Conservation (phyloP, 169 alveolate genomes). For the Toxoplasma gondii region DNA sequence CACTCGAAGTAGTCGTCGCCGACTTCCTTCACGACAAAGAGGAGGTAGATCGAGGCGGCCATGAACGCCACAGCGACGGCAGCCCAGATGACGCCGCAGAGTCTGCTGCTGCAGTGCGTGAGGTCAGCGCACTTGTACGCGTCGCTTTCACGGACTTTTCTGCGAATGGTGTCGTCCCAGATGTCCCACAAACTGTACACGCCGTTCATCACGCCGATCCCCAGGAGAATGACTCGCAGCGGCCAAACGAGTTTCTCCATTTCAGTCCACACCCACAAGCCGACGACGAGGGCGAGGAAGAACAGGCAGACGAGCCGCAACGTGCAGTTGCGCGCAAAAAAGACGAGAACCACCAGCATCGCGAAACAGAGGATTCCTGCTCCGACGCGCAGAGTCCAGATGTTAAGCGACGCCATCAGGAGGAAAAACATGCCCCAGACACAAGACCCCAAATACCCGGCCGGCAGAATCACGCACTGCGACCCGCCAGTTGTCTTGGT, state of each 20-base stretch:
- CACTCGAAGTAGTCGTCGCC: slow-evolving; percentile 55
- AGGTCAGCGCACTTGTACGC: slow-evolving; percentile 76
- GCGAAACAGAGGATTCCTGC: slow-evolving; percentile 74
- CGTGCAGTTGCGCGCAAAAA: slow-evolving; percentile 74
- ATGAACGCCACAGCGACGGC: slow-evolving; percentile 68
- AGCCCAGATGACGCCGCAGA: slow-evolving; percentile 79
- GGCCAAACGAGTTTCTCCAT: slow-evolving; percentile 72
- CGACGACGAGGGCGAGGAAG: slow-evolving; percentile 66
- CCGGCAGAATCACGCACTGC: slow-evolving; percentile 74
- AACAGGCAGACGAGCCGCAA: slow-evolving; percentile 72
- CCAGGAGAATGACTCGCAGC: slow-evolving; percentile 72
- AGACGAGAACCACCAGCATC: slow-evolving; percentile 72
- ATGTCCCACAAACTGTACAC: slow-evolving; percentile 77
- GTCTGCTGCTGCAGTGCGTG: slow-evolving; percentile 75
- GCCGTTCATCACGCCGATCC: slow-evolving; percentile 76
- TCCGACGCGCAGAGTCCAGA: slow-evolving; percentile 74
- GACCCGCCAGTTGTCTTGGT: slow-evolving; percentile 78
- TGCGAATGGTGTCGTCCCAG: slow-evolving; percentile 75
- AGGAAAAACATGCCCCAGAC: slow-evolving; percentile 77
- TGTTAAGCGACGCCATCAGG: slow-evolving; percentile 74
- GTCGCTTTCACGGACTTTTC: slow-evolving; percentile 77
- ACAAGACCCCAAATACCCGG: slow-evolving; percentile 79
- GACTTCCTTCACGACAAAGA: slow-evolving; percentile 74
- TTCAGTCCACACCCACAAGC: slow-evolving; percentile 73
- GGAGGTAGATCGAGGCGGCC: slow-evolving; percentile 69